A percentile compares a stretch with the other conserved stretches of the same genome.
Conservation (phyloP, 1,284 basidiomycete species). For the Marasmius sp. region DNA sequence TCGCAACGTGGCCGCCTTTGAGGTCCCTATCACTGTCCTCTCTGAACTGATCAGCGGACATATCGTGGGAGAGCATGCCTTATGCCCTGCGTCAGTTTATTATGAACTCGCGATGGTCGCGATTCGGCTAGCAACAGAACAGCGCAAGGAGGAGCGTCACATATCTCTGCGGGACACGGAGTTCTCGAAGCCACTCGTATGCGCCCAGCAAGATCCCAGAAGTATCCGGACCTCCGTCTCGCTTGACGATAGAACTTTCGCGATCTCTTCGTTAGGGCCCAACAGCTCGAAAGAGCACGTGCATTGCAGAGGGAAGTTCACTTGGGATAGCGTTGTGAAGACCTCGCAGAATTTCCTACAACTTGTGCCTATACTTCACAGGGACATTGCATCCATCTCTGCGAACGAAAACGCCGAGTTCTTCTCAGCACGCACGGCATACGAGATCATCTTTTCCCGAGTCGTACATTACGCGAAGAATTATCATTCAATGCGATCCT, state of each 20-base stretch:
- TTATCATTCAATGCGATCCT: conserved; percentile 56
- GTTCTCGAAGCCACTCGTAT: conserved; percentile 58
- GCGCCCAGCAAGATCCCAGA: conserved; percentile 31
- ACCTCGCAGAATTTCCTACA: conserved; percentile 38
- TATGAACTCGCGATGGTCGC: conserved; percentile 54
- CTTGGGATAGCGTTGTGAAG: neutral
- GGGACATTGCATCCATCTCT: conserved; percentile 32
- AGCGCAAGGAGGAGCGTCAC: conserved; percentile 29
- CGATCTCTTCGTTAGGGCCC: conserved; percentile 36
- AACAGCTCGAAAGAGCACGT: neutral
- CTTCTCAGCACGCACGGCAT: conserved; percentile 56
- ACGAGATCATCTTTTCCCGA: conserved; percentile 66
- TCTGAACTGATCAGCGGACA: conserved; percentile 55
- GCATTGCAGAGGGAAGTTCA: conserved; percentile 2
- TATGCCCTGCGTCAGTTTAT: conserved; percentile 73
- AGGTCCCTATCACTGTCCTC: conserved; percentile 48
- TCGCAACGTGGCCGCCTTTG: conserved; percentile 45
- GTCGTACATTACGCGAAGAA: conserved; percentile 62
- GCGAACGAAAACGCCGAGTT: conserved; percentile 37
- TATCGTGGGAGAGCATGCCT: conserved; percentile 50
- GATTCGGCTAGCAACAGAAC: conserved; percentile 35
- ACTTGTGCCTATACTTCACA: conserved; percentile 33
- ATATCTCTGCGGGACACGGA: conserved; percentile 42
- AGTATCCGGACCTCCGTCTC: conserved; percentile 42
- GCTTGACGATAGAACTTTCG: conserved; percentile 44